Base-by-base conservation (phyloP, 768 basidiomycete genomes). In the Gautieria morchelliformis region DNA sequence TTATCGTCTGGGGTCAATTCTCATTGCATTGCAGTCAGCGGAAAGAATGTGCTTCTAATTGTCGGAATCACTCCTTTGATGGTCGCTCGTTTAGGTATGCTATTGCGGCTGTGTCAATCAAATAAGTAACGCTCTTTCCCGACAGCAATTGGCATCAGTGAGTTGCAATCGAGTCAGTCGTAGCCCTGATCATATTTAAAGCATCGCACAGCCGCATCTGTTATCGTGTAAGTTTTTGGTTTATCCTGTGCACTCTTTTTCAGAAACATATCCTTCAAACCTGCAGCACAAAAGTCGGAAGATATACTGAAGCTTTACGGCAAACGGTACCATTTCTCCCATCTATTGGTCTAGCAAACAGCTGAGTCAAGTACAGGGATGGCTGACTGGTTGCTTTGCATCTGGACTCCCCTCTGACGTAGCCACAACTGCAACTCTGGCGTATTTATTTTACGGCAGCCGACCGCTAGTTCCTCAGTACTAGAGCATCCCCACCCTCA, bases 81-180 rank as follows among this genome's bases (percentile, higher is more conserved):
- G 24, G 32, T 55, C n/a, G 32, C 45, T 30, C 53, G 53, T 30
- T 55, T 55, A 42, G 53, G 53, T 55, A 32, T 7, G 15, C 27
- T 27, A 27, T 5, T 27, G 5, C 27, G 27, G 2, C 2, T 27
- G 27, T 27, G 27, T 27, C 27, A 27, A 27, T 27, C 27, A 27
- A 27, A 27, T 27, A 27, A 27, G 27, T 27, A 27, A 27, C 27
- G 27, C 5, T 27, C 27, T 27, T 27, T 27, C 5, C 5, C 27
- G 27, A 27, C 27, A 55, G 53, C 32, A 4, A 46, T 55, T 45
- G 53, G 53, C 27, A 44, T 55, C 22, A 41, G 53, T 55, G 30
- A n/a, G 32, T 40, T 15, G 2, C 30, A 7, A 46, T 4, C 27
- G 17, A 12, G 32, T 30, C 9, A 2, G n/a, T 27, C 42, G 19